Evolutionary conservation across 2,329 filamentous ascomycete genomes (phyloP).

Genomic region (Trichoderma sp.): DNA sequence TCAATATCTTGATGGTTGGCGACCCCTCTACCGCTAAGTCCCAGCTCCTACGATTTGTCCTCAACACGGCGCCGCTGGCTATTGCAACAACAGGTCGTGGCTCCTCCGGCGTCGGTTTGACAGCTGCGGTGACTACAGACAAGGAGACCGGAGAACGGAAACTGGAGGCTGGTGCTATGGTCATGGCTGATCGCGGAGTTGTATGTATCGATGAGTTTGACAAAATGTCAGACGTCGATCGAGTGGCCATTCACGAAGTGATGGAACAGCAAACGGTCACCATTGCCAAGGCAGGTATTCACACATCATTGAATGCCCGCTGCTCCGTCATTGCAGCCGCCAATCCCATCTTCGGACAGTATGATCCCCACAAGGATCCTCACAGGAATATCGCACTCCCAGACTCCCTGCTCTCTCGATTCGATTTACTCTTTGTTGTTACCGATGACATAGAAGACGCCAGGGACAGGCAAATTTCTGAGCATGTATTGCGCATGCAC

Average conservation of each 20-base stretch:
- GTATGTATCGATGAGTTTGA: conserved; percentile 99
- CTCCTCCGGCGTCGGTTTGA: conserved; percentile 95
- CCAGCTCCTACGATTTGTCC: conserved; percentile 92
- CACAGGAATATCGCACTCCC: conserved; percentile 98
- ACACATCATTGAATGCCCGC: conserved; percentile 92
- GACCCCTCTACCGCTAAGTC: conserved; percentile 98
- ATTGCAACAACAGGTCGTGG: conserved; percentile 97
- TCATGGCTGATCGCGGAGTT: conserved; percentile 91
- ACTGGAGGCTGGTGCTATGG: conserved; percentile 97
- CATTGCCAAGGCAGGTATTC: conserved; percentile 97
- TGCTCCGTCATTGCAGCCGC: conserved; percentile 96
- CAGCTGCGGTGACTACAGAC: conserved; percentile 91
- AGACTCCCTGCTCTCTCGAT: conserved; percentile 94
- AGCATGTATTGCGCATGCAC: conserved; percentile 97
- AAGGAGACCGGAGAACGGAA: conserved; percentile 96
- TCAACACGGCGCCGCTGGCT: conserved; percentile 93
- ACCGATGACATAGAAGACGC: conserved; percentile 98
- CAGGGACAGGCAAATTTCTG: conserved; percentile 84
- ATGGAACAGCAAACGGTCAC: conserved; percentile 99
- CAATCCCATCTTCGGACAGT: conserved; percentile 97
- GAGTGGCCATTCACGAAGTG: conserved; percentile 98
- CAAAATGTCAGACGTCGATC: conserved; percentile 98
- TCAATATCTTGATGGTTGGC: conserved; percentile 99
- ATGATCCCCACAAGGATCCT: conserved; percentile 96
- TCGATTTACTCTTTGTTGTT: conserved; percentile 95